Evolutionary conservation across 306 rosid species (phyloP).

Genomic region (Vigna angularis): DNA sequence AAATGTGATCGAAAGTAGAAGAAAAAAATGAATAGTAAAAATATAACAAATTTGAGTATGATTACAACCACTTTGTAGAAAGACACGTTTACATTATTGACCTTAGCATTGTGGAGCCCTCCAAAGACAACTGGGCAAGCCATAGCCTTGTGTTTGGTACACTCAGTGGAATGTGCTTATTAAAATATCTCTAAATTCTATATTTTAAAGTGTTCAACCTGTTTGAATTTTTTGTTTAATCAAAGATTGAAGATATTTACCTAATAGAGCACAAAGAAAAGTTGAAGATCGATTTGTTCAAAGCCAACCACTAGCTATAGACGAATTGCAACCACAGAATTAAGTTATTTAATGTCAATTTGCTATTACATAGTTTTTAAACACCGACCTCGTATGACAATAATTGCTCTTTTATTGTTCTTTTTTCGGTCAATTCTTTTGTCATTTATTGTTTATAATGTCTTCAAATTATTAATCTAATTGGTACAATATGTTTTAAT

Average conservation of each 20-base stretch:
- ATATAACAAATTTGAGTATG: not conserved
- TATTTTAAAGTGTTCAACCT: constrained; percentile 4
- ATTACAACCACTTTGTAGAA: not conserved
- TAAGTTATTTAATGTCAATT: constrained; percentile 41
- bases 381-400: constrained; percentile 53
- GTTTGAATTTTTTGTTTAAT: not conserved
- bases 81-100: constrained; percentile 42
- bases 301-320: constrained; percentile 42
- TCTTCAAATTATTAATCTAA: not conserved
- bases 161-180: not conserved
- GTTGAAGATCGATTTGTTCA: constrained; percentile 37
- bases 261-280: not conserved
- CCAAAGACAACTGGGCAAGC: constrained; percentile 44
- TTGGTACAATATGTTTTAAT: constrained; percentile 37
- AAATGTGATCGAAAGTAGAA: not conserved
- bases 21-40: not conserved
- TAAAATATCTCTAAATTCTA: constrained; percentile 24
- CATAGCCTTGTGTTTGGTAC: constrained; percentile 44
- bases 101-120: constrained; percentile 23
- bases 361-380: constrained; percentile 36
- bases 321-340: constrained; percentile 46
- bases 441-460: constrained; percentile 8
- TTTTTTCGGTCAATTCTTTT: not conserved
- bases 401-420: constrained; percentile 3
- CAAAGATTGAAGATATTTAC: not conserved